Evolutionary conservation across 1,284 basidiomycete species (phyloP), one percentile per base, ranked within the genome.

Genomic region (Fomitopsis pinicola): DNA sequence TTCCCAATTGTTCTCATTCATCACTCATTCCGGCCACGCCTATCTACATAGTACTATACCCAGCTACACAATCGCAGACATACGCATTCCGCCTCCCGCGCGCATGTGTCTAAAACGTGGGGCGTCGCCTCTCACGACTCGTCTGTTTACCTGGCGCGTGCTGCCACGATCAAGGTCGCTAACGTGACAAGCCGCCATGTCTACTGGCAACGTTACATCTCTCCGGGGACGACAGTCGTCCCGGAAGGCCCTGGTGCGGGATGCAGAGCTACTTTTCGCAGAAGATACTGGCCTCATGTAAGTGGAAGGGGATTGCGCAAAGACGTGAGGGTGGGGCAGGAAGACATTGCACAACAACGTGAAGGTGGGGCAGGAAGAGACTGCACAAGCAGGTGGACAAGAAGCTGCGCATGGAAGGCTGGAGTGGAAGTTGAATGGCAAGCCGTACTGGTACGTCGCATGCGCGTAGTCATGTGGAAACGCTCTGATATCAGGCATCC

Each of bases 301-400:
- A 69, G 80, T 82, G 15, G 92, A 95, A 66, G 82, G 81, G 2
- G 87, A 86, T 59, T 78, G 96, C 76, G 97, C 98, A 71, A 78
- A 86, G 67, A 98, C 97, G 4, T 98, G 95, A 82, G 92, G 59
- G 82, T 96, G 5, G 83, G 85, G 0, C 97, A n/a, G n/a, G n/a
- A n/a, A n/a, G n/a, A n/a, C n/a, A n/a, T n/a, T n/a, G n/a, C n/a
- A n/a, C n/a, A n/a, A n/a, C n/a, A 67, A 98, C 97, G 4, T 98
- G 95, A 82, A 92, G 59, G 82, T 96, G 6, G 83, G 85, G 0
- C 97, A n/a, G n/a, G n/a, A n/a, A n/a, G n/a, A n/a, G n/a, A n/a
- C n/a, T n/a, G n/a, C n/a, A n/a, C n/a, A n/a, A n/a, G n/a, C n/a
- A 99, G 77, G 78, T 0, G 94, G 94, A 0, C 78, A 84, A 59